phyloP scores from a whole-genome alignment of 2,329 filamentous ascomycete species.

The Paramyrothecium roridum region DNA sequence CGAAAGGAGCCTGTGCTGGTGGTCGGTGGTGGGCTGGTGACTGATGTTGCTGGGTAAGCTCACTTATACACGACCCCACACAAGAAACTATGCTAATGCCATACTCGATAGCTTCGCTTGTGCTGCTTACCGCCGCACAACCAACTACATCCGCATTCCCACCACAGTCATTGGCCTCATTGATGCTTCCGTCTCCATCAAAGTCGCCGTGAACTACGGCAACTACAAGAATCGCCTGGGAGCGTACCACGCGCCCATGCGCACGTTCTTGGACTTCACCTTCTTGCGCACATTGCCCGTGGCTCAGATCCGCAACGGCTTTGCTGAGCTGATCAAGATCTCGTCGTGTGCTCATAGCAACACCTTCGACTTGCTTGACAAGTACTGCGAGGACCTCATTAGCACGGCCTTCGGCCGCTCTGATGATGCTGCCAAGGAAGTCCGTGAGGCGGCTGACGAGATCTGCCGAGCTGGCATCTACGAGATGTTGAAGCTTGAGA shows the following conservation, averaged over 20 bases:
- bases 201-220: conserved; percentile 75
- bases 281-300: conserved; percentile 67
- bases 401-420: conserved; percentile 60
- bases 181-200: conserved; percentile 73
- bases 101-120: conserved; percentile 60
- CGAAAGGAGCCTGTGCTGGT: conserved; percentile 67
- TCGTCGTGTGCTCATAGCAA: conserved; percentile 64
- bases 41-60: conserved; percentile 68
- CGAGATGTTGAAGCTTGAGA: conserved; percentile 72
- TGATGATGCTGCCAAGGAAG: conserved; percentile 51
- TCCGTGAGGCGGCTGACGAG: conserved; percentile 59
- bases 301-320: conserved; percentile 69
- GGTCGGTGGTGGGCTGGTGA: conserved; percentile 67
- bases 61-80: conserved; percentile 8
- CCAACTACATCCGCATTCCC: conserved; percentile 70
- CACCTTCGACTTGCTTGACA: conserved; percentile 66
- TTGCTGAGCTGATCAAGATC: conserved; percentile 75
- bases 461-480: conserved; percentile 68
- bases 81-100: neutral
- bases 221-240: conserved; percentile 74
- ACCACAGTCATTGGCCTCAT: conserved; percentile 75
- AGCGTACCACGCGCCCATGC: conserved; percentile 68
- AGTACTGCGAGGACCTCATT: conserved; percentile 67
- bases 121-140: conserved; percentile 68
- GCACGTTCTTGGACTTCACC: conserved; percentile 71